Conservation (phyloP, 1,284 basidiomycete species). For the Cryptococcus sp. region DNA sequence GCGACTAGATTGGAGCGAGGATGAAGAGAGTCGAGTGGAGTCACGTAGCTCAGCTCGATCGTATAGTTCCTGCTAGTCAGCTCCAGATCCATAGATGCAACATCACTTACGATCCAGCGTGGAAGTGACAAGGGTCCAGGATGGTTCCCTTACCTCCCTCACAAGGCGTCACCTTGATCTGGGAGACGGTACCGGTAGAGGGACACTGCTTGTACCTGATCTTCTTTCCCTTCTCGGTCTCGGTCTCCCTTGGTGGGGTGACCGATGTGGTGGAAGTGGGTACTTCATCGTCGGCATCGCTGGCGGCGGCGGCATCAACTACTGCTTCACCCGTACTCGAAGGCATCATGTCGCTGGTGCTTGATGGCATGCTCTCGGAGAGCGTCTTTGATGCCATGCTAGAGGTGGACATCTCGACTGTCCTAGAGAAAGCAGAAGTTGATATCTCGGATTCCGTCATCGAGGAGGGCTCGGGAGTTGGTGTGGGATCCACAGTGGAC, state of each 20-base stretch:
- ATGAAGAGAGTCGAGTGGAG: conserved; percentile 6
- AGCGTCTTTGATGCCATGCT: background rate
- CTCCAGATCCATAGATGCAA: background rate
- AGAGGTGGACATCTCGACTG: background rate
- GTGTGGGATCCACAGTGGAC: background rate
- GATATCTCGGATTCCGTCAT: background rate
- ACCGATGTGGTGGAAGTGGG: background rate
- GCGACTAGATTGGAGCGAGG: conserved; percentile 21
- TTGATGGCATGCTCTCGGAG: no score
- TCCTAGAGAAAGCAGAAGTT: no score
- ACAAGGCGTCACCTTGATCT: conserved; percentile 20
- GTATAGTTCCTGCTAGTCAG: conserved; percentile 26
- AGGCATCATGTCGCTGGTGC: no score
- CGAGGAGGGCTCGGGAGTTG: background rate
- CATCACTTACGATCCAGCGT: conserved; percentile 18
- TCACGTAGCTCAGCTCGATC: conserved; percentile 20
- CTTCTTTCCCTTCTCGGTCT: conserved; percentile 5
- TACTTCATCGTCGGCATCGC: background rate
- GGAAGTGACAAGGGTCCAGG: conserved; percentile 22
- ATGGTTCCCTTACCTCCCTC: conserved; percentile 24
- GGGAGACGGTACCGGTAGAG: conserved; percentile 13
- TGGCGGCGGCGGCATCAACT: background rate
- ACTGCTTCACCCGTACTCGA: no score
- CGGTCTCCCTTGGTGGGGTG: background rate
- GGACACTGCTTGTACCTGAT: conserved; percentile 15